These are phyloP conservation scores for Aechmea fasciata DNA, from an alignment of 176 grass and related monocot species.

Conservation along the genomic window DNA sequence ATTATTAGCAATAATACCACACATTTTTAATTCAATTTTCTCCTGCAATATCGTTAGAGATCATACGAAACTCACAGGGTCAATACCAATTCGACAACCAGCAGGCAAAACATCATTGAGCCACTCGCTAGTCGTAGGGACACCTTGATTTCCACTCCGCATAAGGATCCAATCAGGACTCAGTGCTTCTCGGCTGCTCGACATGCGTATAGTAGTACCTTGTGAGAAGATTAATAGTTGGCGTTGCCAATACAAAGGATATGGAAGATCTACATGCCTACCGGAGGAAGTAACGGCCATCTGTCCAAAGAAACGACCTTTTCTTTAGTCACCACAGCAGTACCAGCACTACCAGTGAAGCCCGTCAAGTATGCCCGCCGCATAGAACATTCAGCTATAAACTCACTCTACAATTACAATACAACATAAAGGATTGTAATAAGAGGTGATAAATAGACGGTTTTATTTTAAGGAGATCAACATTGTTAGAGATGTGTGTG, in stretches of 20 bases:
- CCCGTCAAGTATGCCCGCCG: slow-evolving; percentile 70
- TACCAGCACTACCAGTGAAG: slow-evolving; percentile 96
- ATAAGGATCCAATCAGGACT: slow-evolving; percentile 66
- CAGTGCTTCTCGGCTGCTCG: slow-evolving; percentile 73
- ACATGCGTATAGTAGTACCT: slow-evolving; percentile 15
- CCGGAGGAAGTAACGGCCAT: slow-evolving; percentile 97
- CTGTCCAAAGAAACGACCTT: slow-evolving; percentile 89
- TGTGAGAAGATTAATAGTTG: not conserved
- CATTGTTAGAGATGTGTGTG: not conserved
- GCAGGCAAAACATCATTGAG: slow-evolving; percentile 78
- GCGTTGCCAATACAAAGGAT: not conserved
- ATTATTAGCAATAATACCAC: not conserved
- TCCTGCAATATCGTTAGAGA: not conserved
- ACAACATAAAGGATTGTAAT: not conserved
- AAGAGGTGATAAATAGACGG: not conserved
- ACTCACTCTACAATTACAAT: slow-evolving; percentile 59
- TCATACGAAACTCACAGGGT: slow-evolving; percentile 68
- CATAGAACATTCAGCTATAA: slow-evolving; percentile 82
- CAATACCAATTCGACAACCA: slow-evolving; percentile 80
- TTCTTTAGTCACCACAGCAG: slow-evolving; percentile 84
- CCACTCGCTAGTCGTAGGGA: slow-evolving; percentile 82
- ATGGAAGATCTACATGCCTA: slow-evolving; percentile 6
- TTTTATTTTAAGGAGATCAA: not conserved
- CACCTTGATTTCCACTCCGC: slow-evolving; percentile 76
- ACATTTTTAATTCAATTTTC: not conserved